These are phyloP conservation scores for Phaeomoniella chlamydospora DNA, from an alignment of 2,329 filamentous ascomycete genomes.

Conservation along the genomic window DNA sequence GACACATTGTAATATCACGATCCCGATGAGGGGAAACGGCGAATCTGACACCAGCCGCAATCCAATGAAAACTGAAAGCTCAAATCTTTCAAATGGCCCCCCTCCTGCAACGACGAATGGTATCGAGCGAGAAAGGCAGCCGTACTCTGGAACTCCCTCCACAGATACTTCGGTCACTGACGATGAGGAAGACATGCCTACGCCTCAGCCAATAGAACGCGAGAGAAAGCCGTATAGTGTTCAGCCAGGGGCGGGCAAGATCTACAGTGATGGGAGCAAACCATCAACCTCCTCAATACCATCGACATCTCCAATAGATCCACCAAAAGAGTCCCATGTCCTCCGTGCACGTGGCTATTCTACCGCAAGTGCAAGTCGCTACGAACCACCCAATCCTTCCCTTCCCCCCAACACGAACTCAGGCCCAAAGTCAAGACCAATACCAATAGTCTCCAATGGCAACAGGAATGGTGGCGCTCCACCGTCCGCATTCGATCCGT, in stretches of 20 bases:
- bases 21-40: conserved; percentile 20
- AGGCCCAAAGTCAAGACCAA: not conserved
- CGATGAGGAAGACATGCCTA: conserved; percentile 21
- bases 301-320: not conserved
- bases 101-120: conserved; percentile 2
- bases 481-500: not conserved
- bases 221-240: conserved; percentile 51
- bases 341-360: not conserved
- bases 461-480: not conserved
- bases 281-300: not conserved
- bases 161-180: conserved; percentile 22
- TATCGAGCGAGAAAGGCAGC: conserved; percentile 24
- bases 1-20: conserved; percentile 32
- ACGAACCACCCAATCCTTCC: too few species aligned
- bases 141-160: conserved; percentile 18
- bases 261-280: conserved; percentile 22
- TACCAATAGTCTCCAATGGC: not conserved
- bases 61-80: conserved; percentile 13
- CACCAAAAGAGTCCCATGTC: not conserved
- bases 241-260: conserved; percentile 44
- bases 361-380: not conserved
- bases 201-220: conserved; percentile 43
- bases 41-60: conserved; percentile 20
- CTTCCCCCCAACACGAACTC: conserved; percentile 3
- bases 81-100: conserved; percentile 10